A percentile compares a stretch with the other conserved stretches of the same genome.
Evolutionary conservation across 2,329 filamentous ascomycete species (phyloP).

Genomic region (Pseudonectria buxi): DNA sequence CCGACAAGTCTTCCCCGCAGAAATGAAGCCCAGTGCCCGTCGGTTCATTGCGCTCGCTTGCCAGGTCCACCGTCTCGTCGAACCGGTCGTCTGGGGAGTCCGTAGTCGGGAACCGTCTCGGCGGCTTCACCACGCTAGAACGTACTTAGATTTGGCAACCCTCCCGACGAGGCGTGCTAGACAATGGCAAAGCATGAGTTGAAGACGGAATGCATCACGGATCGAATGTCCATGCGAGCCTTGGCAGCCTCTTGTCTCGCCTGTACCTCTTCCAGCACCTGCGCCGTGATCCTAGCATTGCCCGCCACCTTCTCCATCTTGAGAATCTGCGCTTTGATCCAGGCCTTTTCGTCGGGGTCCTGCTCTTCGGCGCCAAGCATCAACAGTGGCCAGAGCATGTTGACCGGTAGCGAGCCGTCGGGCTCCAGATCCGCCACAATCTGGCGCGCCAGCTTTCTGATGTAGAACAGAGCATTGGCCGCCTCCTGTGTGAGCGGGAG

Average conservation of each 20-base stretch:
- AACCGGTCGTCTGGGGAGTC: too few relatives aligned
- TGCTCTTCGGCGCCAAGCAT: conserved; percentile 51
- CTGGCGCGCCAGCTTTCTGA: conserved; percentile 39
- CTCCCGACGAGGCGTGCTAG: conserved; percentile 4
- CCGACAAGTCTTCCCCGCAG: too few relatives aligned
- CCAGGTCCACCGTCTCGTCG: too few relatives aligned
- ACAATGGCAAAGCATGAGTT: conserved; percentile 48
- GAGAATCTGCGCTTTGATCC: conserved; percentile 45
- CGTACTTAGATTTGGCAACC: too few relatives aligned
- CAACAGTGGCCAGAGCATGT: conserved; percentile 50
- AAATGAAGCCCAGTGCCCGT: too few relatives aligned
- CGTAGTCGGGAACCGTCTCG: too few relatives aligned
- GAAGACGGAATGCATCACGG: conserved; percentile 42
- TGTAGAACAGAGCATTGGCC: conserved; percentile 39
- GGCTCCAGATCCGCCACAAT: conserved; percentile 34
- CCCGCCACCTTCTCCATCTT: conserved; percentile 39
- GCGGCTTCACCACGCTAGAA: too few relatives aligned
- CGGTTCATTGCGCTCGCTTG: too few relatives aligned
- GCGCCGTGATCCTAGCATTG: conserved; percentile 38
- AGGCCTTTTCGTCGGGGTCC: conserved; percentile 38
- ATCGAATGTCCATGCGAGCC: conserved; percentile 36
- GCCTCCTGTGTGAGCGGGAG: conserved; percentile 47
- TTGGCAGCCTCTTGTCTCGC: conserved; percentile 34
- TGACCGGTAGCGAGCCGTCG: conserved; percentile 44
- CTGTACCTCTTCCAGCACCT: conserved; percentile 40